Percentiles rank a stretch among this genome's conserved stretches.
Evolutionary conservation across 768 basidiomycete genomes (phyloP).

Genomic region (Pluteus cervinus): DNA sequence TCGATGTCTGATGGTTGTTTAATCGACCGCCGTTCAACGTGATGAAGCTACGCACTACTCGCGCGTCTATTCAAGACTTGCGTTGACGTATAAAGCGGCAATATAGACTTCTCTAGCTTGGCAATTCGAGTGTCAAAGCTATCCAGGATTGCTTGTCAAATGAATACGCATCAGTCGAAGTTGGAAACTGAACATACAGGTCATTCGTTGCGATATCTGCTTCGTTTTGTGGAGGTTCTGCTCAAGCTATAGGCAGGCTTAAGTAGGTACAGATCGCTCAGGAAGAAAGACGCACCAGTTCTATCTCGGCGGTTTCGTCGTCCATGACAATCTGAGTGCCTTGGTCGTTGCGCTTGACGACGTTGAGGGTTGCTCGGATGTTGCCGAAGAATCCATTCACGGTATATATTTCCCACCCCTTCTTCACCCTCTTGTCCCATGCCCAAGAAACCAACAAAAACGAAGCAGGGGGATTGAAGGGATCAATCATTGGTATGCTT

Average conservation of each 20-base stretch:
- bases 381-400: no score
- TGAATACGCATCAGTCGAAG: slow-evolving; percentile 2
- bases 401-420: no score
- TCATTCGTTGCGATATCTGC: slow-evolving; percentile 84
- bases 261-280: not conserved
- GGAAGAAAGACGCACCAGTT: slow-evolving; percentile 37
- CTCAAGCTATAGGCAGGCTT: slow-evolving; percentile 52
- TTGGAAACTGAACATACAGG: slow-evolving; percentile 42
- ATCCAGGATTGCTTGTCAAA: slow-evolving; percentile 66
- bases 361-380: no score
- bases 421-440: no score
- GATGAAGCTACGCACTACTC: slow-evolving; percentile 47
- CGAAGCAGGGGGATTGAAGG: no score
- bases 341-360: no score
- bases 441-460: no score
- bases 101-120: slow-evolving; percentile 79
- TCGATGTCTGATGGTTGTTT: slow-evolving; percentile 59
- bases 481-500: no score
- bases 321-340: slow-evolving; percentile 26
- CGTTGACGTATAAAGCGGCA: slow-evolving; percentile 75
- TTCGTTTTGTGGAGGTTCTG: slow-evolving; percentile 84
- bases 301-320: slow-evolving; percentile 71
- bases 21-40: not conserved
- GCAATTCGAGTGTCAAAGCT: slow-evolving; percentile 80
- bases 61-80: slow-evolving; percentile 68